Base-by-base conservation (phyloP, 768 basidiomycete species). In the Plicaturopsis crispa region DNA sequence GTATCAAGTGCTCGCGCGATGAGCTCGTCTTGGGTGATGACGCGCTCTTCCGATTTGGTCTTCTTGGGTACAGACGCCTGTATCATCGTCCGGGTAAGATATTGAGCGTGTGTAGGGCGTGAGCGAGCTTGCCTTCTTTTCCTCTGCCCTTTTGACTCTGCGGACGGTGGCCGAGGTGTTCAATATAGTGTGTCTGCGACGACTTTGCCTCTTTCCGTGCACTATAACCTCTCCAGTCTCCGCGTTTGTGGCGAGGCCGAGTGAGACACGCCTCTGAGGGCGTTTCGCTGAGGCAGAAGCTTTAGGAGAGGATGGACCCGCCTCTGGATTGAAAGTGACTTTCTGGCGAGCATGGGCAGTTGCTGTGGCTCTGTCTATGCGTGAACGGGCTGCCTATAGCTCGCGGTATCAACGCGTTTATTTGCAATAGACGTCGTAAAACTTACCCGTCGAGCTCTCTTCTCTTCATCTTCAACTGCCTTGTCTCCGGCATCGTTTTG, bases 1-100 rank as follows among this genome's bases (percentile, higher is more conserved):
- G 80, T 87, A 49, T 90, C 85, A 13, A 92, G 72, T 0, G 90
- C 90, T 5, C 75, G 75, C 2, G 77, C 78, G 40, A 93, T 83
- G 6, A 92, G 72, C 49, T 92, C 85, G n/a, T 75, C 83, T 50
- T 93, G 90, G 0, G 87, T 87, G 31, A 68, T 72, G 4, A 63
- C 55, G 21, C 68, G 78, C 17, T 61, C 66, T 38, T 65, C 67
- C 3, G 58, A 55, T 50, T 78, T 84, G 5, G 59, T 52, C 48
- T 80, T 82, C 61, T 79, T 86, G 1, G 81, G 75, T 7, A 64
- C 45, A 0, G 78, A 65, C 10, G 77, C 74, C 78, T 80, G 36
- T 6, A 23, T 40, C 37, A 28, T 28, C 26, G 14, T 8, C 26
- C 10, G 14, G 14, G 26, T 45, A 16, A 13, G 43, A 17, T 4